These are phyloP conservation scores for Helichrysum umbraculigerum DNA, from an alignment of 129 eudicot genomes.

Conservation along the genomic window DNA sequence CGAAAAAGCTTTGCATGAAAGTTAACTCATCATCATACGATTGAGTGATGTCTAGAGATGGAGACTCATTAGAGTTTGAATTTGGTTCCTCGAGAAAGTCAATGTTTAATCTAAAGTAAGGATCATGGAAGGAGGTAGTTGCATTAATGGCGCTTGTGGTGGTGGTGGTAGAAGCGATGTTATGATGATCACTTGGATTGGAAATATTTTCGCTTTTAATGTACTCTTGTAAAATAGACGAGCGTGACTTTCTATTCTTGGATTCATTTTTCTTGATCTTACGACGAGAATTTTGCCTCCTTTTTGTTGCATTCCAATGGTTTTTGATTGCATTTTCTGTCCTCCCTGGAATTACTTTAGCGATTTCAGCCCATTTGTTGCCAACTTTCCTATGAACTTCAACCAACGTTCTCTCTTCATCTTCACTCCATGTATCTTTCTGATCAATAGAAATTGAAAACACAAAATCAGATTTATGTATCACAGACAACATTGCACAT, in stretches of 20 bases:
- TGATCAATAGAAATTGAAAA: constrained; percentile 17
- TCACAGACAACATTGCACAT: not conserved
- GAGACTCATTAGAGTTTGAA: constrained; percentile 31
- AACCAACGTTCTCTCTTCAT: constrained; percentile 66
- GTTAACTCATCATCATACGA: constrained; percentile 54
- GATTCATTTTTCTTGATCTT: constrained; percentile 41
- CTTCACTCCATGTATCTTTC: constrained; percentile 75
- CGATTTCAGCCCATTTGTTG: constrained; percentile 83
- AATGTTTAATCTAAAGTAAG: constrained; percentile 21
- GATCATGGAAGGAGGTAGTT: constrained; percentile 23
- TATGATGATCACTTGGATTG: constrained; percentile 15
- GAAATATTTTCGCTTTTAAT: constrained; percentile 33
- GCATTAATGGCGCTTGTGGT: not conserved
- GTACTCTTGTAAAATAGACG: constrained; percentile 53
- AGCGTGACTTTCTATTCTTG: constrained; percentile 19
- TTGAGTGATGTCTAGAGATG: constrained; percentile 40
- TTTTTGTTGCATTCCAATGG: constrained; percentile 81
- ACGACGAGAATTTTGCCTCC: constrained; percentile 60
- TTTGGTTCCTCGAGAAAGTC: constrained; percentile 26
- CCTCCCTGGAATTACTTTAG: constrained; percentile 66
- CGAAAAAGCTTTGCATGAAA: constrained; percentile 52
- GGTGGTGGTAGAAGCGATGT: constrained; percentile 21
- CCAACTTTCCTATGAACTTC: constrained; percentile 56
- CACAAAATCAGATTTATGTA: not conserved
- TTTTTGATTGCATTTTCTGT: constrained; percentile 77